A percentile compares a stretch with the other conserved stretches of the same genome.
Conservation (phyloP, 768 basidiomycete species). For the Podaxis mareebaensis region DNA sequence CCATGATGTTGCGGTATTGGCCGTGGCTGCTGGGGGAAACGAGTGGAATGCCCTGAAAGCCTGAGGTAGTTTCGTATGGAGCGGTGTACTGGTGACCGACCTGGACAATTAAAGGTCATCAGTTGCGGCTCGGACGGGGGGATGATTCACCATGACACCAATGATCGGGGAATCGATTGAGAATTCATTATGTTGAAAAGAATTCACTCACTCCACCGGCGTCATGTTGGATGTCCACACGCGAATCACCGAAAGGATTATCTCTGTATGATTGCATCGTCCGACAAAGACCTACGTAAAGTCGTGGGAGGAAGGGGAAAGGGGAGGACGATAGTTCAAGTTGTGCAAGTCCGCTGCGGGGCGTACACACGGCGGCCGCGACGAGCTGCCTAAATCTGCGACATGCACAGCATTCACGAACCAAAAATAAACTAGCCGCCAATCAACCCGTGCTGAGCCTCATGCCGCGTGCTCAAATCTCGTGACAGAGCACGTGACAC, state of each 20-base stretch:
- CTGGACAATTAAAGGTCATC: neutral
- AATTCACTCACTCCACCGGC: neutral
- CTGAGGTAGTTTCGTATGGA: neutral
- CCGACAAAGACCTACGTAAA: neutral
- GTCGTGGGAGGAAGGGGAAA: neutral
- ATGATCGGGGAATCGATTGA: neutral
- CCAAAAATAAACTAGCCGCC: neutral
- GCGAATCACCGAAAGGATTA: slow-evolving; percentile 10
- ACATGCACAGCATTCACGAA: neutral
- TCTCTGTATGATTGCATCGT: slow-evolving; percentile 12
- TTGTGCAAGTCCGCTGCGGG: neutral
- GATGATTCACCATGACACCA: neutral
- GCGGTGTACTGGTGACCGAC: slow-evolving; percentile 9
- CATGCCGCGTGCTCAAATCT: slow-evolving; percentile 7
- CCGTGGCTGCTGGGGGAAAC: neutral
- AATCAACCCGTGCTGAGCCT: neutral
- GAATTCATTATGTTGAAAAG: neutral
- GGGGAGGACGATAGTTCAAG: neutral
- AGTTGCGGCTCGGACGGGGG: slow-evolving; percentile 3
- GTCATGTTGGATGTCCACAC: neutral
- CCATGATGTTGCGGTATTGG: slow-evolving; percentile 7
- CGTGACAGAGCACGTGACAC: slow-evolving; percentile 26
- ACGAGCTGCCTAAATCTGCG: neutral
- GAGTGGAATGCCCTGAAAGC: slow-evolving; percentile 8
- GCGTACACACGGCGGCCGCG: neutral